These are phyloP conservation scores for Lepidopterella palustris DNA, from an alignment of 495 filamentous ascomycete genomes.

Conservation along the genomic window DNA sequence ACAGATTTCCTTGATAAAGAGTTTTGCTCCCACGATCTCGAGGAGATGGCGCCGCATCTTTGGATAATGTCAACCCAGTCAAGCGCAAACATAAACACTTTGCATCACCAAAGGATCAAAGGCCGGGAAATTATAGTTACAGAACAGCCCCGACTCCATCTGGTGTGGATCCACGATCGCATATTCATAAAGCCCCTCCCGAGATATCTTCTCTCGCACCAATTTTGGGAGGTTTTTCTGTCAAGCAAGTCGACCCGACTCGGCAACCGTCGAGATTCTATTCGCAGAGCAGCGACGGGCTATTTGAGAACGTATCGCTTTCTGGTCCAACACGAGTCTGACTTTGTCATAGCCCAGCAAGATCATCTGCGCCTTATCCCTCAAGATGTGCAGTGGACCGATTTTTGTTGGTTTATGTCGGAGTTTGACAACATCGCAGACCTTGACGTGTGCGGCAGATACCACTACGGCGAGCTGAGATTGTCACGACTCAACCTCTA, in stretches of 20 bases:
- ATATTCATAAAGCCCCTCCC: slow-evolving; percentile 24
- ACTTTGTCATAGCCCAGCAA: not conserved
- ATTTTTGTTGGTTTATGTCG: not conserved
- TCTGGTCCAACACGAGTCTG: not conserved
- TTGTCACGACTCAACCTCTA: slow-evolving; percentile 23
- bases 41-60: slow-evolving; percentile 10
- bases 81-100: slow-evolving; percentile 11
- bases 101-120: slow-evolving; percentile 20
- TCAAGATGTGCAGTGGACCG: not conserved
- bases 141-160: slow-evolving; percentile 16
- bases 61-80: slow-evolving; percentile 5
- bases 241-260: not conserved
- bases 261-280: not conserved
- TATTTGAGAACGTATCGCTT: not conserved
- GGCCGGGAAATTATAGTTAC: slow-evolving; percentile 19
- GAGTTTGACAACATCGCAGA: not conserved
- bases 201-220: slow-evolving; percentile 15
- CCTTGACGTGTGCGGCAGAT: slow-evolving; percentile 16
- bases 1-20: slow-evolving; percentile 9
- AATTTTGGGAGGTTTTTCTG: slow-evolving; percentile 16
- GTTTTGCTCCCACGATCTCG: slow-evolving; percentile 7
- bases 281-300: not conserved
- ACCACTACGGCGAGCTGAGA: slow-evolving; percentile 25
- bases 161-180: slow-evolving; percentile 20
- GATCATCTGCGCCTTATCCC: not conserved